Evolutionary conservation across 768 basidiomycete genomes (phyloP).

Genomic region (Baorangia bicolor): DNA sequence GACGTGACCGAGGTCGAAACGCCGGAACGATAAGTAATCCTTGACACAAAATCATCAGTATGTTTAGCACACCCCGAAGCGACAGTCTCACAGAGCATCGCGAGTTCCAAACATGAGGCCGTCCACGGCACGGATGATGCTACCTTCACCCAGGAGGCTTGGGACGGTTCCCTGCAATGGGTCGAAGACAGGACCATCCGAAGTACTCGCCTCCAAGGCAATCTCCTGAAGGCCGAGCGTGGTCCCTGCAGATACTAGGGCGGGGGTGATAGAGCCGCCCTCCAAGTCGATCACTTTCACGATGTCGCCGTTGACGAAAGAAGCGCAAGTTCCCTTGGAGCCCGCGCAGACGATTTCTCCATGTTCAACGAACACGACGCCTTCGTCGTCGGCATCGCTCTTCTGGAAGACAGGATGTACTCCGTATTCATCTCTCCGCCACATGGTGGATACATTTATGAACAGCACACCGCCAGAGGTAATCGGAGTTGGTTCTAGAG

Average conservation of each 20-base stretch:
- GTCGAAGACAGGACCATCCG: conserved; percentile 61
- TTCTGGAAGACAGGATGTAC: conserved; percentile 17
- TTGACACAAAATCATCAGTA: conserved; percentile 28
- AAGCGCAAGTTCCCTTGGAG: conserved; percentile 5
- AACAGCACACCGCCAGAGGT: conserved; percentile 46
- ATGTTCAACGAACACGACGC: conserved; percentile 46
- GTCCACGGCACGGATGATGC: conserved; percentile 61
- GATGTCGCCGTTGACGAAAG: conserved; percentile 10
- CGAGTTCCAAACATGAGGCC: conserved; percentile 55
- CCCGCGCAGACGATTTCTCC: conserved; percentile 56
- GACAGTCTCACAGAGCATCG: conserved; percentile 43
- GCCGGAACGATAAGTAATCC: conserved; percentile 71
- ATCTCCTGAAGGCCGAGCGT: conserved; percentile 72
- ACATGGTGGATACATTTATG: conserved; percentile 47
- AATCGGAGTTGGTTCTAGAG: conserved; percentile 43
- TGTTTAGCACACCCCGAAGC: background rate
- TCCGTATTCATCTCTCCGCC: conserved; percentile 23
- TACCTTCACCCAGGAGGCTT: conserved; percentile 33
- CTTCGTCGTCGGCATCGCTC: conserved; percentile 13
- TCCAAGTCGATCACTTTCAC: conserved; percentile 45
- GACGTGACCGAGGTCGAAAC: conserved; percentile 68
- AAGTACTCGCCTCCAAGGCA: conserved; percentile 57
- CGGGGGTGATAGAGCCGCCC: conserved; percentile 62
- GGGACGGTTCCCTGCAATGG: conserved; percentile 37
- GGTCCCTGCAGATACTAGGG: conserved; percentile 63